Evolutionary conservation across 148 eudicot species (phyloP), one percentile per base, ranked within the genome.

Genomic region (Rhododendron simsii): DNA sequence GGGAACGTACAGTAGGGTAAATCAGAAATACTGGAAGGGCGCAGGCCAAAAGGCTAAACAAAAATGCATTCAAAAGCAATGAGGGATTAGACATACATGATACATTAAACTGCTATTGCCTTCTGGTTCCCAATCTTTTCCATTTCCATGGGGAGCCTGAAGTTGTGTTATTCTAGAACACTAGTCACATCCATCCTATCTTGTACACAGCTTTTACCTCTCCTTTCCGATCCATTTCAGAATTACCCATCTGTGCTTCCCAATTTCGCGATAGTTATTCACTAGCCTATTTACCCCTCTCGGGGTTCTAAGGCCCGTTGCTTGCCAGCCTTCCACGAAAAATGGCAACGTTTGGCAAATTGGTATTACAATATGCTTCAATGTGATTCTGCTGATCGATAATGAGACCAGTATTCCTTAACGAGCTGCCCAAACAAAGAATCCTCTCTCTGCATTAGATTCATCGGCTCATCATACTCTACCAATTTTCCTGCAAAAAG

Each of bases 371-470:
- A n/a, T 51, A 50, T 26, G 26, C 83, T 51, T 91, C 90, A 92
- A 79, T 89, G 89, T 28, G 92, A 84, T 84, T 93, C 90, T 55
- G 96, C 94, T 81, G 98, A 93, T 18, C 91, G 93, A 77, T 84
- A 88, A 83, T 95, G 96, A 83, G 99, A 96, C 99, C 99, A 96
- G 71, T 95, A 95, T 88, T 96, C 99, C 91, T 93, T 90, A 1
- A 96, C 98, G 26, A 96, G 96, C 82, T 92, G 92, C 81, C 91
- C 93, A 84, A 96, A 96, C 78, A 96, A 75, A 2, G 99, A 96
- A 57, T 83, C 97, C 84, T 95, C 97, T 61, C 82, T 90, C 86
- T 91, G 92, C 90, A 95, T 96, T 61, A 96, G 87, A 88, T 91
- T 88, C 93, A 91, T 91, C 7, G 99, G 99, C 85, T 93, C 92